Percentiles rank a stretch among this genome's conserved stretches.
Evolutionary conservation across 1,284 basidiomycete species (phyloP).

Genomic region (Vanrija sp.): DNA sequence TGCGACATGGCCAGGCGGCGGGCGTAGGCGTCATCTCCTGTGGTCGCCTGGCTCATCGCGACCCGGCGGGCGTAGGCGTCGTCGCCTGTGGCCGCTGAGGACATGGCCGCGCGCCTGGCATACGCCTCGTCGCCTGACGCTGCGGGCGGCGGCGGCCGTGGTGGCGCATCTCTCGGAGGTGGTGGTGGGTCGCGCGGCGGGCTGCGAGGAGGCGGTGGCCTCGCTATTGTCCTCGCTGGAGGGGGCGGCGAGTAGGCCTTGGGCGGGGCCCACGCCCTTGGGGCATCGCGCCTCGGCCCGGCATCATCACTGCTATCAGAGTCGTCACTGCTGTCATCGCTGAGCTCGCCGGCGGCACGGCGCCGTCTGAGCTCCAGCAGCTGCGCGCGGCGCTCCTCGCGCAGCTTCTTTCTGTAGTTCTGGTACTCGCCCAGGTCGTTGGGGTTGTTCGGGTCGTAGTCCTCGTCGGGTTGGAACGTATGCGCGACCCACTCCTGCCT

Average conservation of each 20-base stretch:
- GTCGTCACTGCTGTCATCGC: slow-evolving; percentile 39
- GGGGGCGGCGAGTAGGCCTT: slow-evolving; percentile 30
- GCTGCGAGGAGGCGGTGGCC: background rate
- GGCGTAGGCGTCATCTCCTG: slow-evolving; percentile 30
- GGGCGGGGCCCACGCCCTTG: slow-evolving; percentile 45
- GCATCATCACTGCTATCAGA: slow-evolving; percentile 44
- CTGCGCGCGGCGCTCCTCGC: slow-evolving; percentile 32
- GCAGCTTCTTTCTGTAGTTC: slow-evolving; percentile 35
- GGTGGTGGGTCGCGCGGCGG: background rate
- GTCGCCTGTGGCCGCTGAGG: slow-evolving; percentile 21
- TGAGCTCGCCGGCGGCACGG: slow-evolving; percentile 28
- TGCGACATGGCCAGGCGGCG: slow-evolving; percentile 24
- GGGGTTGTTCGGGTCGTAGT: slow-evolving; percentile 46
- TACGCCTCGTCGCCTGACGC: slow-evolving; percentile 26
- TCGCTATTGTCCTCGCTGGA: background rate
- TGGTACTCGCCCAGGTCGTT: slow-evolving; percentile 49
- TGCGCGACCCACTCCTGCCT: slow-evolving; percentile 27
- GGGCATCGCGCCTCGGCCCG: slow-evolving; percentile 41
- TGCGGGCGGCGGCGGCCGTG: slow-evolving; percentile 7
- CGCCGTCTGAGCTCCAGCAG: slow-evolving; percentile 25
- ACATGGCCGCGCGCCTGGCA: slow-evolving; percentile 30
- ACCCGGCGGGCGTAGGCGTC: slow-evolving; percentile 42
- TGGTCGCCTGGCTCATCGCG: slow-evolving; percentile 8
- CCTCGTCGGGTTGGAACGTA: slow-evolving; percentile 45
- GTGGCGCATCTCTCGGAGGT: background rate